Conservation (phyloP, 2,329 filamentous ascomycete genomes). For the Cladosporium phlei region DNA sequence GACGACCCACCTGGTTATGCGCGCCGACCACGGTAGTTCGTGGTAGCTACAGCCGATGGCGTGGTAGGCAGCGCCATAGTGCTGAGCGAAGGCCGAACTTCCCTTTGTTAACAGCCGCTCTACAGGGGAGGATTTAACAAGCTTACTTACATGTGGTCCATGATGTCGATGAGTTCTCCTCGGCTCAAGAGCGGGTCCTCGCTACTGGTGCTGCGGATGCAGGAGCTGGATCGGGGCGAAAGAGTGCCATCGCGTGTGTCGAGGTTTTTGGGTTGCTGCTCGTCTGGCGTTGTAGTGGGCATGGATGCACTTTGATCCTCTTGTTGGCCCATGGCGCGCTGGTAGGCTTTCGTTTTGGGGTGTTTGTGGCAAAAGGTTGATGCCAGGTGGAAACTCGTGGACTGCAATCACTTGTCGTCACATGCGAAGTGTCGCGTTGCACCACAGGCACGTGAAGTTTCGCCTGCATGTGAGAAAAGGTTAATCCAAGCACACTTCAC, state of each 20-base stretch:
- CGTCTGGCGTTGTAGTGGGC: not conserved
- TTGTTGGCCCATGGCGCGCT: too few relatives aligned
- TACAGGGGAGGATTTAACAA: too few relatives aligned
- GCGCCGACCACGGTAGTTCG: not conserved
- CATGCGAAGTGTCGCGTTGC: too few relatives aligned
- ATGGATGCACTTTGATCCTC: not conserved
- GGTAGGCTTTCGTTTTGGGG: too few relatives aligned
- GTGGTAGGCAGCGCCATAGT: slow-evolving; percentile 6
- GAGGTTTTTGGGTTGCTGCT: not conserved
- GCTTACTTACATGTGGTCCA: too few relatives aligned
- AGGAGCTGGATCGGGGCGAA: not conserved
- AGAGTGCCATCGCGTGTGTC: not conserved
- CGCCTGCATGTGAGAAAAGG: too few relatives aligned
- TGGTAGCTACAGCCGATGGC: slow-evolving; percentile 5
- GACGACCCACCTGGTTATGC: not conserved
- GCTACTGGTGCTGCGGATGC: not conserved
- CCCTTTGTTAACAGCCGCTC: too few relatives aligned
- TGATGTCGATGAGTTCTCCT: not conserved
- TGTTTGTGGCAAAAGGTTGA: too few relatives aligned
- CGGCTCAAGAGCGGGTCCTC: not conserved
- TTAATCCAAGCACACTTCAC: too few relatives aligned
- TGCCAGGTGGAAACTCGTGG: too few relatives aligned
- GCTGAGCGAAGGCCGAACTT: not conserved
- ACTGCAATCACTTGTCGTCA: too few relatives aligned
- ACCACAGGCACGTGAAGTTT: too few relatives aligned